These are phyloP conservation scores for Brettanomyces custersianus DNA, from an alignment of 805 yeast genomes.

Conservation along the genomic window DNA sequence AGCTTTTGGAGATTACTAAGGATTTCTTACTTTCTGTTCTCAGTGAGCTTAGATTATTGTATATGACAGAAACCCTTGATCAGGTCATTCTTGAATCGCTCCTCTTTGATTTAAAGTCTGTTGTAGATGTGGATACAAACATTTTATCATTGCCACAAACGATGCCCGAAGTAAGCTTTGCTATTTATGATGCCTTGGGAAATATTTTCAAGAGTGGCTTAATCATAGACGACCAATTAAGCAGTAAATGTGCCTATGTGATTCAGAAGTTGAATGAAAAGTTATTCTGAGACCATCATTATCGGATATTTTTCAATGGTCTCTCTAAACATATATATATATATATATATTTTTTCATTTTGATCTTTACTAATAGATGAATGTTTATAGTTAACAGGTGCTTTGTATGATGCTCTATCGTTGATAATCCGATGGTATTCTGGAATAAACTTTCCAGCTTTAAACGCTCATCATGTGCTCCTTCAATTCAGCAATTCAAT, in stretches of 20 bases:
- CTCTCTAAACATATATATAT: too few relatives aligned
- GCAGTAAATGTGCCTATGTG: constrained; percentile 1
- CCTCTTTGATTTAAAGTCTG: constrained; percentile 5
- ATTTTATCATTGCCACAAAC: background rate
- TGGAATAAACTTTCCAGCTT: too few relatives aligned
- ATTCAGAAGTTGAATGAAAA: constrained; percentile 1
- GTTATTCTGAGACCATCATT: too few relatives aligned
- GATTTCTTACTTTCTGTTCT: constrained; percentile 35
- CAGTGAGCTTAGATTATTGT: constrained; percentile 7
- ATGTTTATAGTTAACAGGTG: too few relatives aligned
- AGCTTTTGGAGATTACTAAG: constrained; percentile 45
- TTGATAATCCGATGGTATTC: too few relatives aligned
- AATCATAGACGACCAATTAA: constrained; percentile 3
- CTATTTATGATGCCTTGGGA: background rate
- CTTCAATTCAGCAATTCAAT: background rate
- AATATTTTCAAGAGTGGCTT: background rate
- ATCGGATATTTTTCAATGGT: too few relatives aligned
- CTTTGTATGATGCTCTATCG: too few relatives aligned
- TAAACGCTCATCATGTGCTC: too few relatives aligned
- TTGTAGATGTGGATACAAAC: background rate
- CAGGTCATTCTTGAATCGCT: constrained; percentile 6
- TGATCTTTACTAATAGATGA: too few relatives aligned
- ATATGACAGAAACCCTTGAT: constrained; percentile 4
- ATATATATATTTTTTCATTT: too few relatives aligned
- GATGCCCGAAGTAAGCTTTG: background rate